These are phyloP conservation scores for Lepiota venenata DNA, from an alignment of 768 basidiomycete species.

Conservation along the genomic window DNA sequence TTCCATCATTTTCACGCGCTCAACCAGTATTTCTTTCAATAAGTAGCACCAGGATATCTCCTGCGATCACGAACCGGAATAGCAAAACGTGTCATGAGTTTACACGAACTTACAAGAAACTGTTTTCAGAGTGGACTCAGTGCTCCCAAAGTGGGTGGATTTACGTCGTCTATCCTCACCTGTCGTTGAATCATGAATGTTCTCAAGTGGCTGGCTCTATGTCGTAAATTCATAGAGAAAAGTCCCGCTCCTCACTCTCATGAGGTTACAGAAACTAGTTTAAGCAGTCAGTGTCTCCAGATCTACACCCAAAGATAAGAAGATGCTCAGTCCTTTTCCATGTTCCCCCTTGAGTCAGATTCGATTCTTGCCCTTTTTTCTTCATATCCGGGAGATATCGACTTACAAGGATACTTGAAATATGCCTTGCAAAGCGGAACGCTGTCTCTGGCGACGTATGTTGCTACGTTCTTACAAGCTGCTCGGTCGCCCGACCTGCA, in stretches of 20 bases:
- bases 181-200: conserved; percentile 6
- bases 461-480: conserved; percentile 64
- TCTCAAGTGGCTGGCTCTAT: conserved; percentile 63
- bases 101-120: conserved; percentile 68
- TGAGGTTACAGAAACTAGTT: conserved; percentile 40
- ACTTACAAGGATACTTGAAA: conserved; percentile 64
- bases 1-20: too few relatives aligned
- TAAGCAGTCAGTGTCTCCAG: conserved; percentile 7
- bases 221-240: conserved; percentile 58
- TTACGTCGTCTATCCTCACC: not conserved
- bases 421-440: conserved; percentile 53
- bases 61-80: not conserved
- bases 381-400: conserved; percentile 66
- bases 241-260: conserved; percentile 34
- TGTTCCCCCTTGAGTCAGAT: conserved; percentile 35
- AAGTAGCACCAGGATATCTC: too few relatives aligned
- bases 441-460: conserved; percentile 56
- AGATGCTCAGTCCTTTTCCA: not conserved
- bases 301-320: not conserved
- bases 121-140: conserved; percentile 70
- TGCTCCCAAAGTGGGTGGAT: conserved; percentile 47
- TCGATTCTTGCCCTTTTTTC: conserved; percentile 66
- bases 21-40: too few relatives aligned
- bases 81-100: conserved; percentile 44
- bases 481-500: conserved; percentile 64